Evolutionary conservation across 306 rosid genomes (phyloP), one percentile per base, ranked within the genome.

Genomic region (Cucurbita ficifolia): DNA sequence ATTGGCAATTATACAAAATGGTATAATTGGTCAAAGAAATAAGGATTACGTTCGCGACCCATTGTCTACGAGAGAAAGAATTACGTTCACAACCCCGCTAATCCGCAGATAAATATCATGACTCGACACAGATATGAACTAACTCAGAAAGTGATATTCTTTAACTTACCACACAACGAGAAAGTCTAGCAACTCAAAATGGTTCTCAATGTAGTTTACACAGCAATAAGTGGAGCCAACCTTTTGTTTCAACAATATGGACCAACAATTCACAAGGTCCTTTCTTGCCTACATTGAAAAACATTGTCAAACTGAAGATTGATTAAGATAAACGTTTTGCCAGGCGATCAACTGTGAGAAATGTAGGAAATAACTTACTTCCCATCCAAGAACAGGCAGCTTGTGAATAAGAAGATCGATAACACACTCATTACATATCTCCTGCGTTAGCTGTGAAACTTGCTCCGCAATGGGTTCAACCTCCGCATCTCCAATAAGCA

Each of bases 401-500:
- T 89, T 89, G 83, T 94, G 95, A 76, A 94, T 56, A 48, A 94
- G 74, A 74, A 94, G 92, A 74, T 85, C 72, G 75, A 95, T 80
- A 69, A 86, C 87, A 78, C 85, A 94, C 83, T 91, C 97, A 76
- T 85, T 94, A 82, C 97, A 94, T 33, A 94, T 81, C 79, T 94
- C 99, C 45, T 82, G 83, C 13, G 82, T 89, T 42, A 94, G 85
- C 84, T 85, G 99, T 4, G 80, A 81, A 82, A 84, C 87, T 77
- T 94, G 99, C 51, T 94, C 97, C 77, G 69, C 36, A 75, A 84
- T 89, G 22, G 96, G 90, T 69, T 94, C 99, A 21, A 89, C 81
- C 83, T 91, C 99, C 17, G 88, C 97, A 35, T 94, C 99, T 61
- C 99, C 97, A 33, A 84, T 83, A 49, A 91, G 82, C 99, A 94